Conservation (phyloP, 208 protist species). For the Crithidia mellificae region DNA sequence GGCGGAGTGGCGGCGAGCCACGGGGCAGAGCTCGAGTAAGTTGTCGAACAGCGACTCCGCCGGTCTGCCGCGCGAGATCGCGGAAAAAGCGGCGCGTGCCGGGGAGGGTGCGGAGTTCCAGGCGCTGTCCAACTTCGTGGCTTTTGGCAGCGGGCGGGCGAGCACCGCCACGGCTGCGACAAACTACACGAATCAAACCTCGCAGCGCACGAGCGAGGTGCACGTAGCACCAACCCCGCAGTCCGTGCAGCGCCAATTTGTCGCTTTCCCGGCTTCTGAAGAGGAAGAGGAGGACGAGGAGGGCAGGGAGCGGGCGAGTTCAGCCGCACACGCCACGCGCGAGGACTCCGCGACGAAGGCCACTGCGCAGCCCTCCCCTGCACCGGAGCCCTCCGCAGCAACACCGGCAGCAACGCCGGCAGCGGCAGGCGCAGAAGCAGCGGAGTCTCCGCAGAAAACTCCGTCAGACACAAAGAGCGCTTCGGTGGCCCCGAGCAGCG, state of each 20-base stretch:
- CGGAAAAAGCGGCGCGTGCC: background rate
- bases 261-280: conserved; percentile 13
- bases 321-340: too few relatives aligned
- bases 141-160: conserved; percentile 34
- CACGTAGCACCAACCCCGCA: conserved; percentile 1
- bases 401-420: background rate
- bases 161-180: conserved; percentile 6
- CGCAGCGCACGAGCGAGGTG: conserved; percentile 10
- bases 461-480: conserved; percentile 23
- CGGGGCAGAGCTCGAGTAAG: background rate
- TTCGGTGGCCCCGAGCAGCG: conserved; percentile 50
- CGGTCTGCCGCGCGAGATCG: conserved; percentile 4
- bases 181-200: background rate
- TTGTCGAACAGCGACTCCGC: conserved; percentile 13
- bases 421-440: background rate
- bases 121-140: conserved; percentile 44
- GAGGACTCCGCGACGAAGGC: too few relatives aligned
- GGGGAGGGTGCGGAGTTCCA: conserved; percentile 30
- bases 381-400: background rate
- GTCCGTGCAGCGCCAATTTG: conserved; percentile 6
- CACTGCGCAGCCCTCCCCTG: too few relatives aligned
- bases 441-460: conserved; percentile 20
- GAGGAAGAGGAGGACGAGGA: background rate
- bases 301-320: background rate
- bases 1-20: conserved; percentile 4